A percentile compares a stretch with the other conserved stretches of the same genome.
Evolutionary conservation across 768 basidiomycete species (phyloP).

Genomic region (Lentinula edodes): DNA sequence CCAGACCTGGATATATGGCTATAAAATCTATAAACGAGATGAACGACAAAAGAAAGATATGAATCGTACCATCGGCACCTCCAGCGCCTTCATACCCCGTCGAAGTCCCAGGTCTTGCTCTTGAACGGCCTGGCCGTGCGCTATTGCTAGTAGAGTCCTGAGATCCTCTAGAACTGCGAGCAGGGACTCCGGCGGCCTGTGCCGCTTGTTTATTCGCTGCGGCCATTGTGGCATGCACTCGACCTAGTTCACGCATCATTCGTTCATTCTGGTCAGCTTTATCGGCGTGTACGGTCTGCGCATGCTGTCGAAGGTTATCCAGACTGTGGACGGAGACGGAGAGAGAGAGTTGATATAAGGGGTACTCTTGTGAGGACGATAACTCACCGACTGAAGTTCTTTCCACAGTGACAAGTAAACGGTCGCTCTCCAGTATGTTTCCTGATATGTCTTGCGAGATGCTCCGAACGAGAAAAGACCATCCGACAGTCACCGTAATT

Average conservation of each 20-base stretch:
- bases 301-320: constrained; percentile 96
- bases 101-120: constrained; percentile 57
- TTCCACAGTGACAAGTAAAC: constrained; percentile 92
- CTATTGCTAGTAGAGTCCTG: constrained; percentile 4
- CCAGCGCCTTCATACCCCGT: constrained; percentile 60
- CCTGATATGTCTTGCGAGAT: constrained; percentile 33
- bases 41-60: neutral
- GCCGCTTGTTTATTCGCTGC: constrained; percentile 36
- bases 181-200: constrained; percentile 13
- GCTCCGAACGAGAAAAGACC: constrained; percentile 54
- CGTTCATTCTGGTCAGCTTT: constrained; percentile 82
- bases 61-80: neutral
- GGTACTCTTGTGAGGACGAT: neutral
- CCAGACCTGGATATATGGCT: constrained; percentile 1
- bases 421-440: constrained; percentile 98
- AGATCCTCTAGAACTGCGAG: constrained; percentile 1
- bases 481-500: constrained; percentile 95
- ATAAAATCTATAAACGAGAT: neutral
- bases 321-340: constrained; percentile 67
- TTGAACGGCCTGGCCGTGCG: constrained; percentile 26
- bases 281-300: constrained; percentile 95
- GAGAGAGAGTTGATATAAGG: neutral
- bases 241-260: constrained; percentile 88
- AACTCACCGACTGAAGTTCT: constrained; percentile 39
- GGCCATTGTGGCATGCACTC: constrained; percentile 79